Evolutionary conservation across 164 flowering plant genomes (phyloP).

Genomic region (Vitis labrusca): DNA sequence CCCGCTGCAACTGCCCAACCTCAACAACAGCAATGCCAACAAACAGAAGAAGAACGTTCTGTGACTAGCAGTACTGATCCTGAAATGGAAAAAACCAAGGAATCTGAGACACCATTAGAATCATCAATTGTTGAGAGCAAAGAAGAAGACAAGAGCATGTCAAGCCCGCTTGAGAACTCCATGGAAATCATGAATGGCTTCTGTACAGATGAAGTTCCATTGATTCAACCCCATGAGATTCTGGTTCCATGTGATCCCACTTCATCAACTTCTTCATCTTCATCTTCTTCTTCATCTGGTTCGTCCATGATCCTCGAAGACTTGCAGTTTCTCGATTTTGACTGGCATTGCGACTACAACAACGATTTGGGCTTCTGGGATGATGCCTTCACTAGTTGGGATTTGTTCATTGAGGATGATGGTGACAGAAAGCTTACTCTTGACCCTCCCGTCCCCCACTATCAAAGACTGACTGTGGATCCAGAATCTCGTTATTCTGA

Average conservation of each 20-base stretch:
- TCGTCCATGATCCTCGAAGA: conserved; percentile 23
- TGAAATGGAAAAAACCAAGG: conserved; percentile 19
- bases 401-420: conserved; percentile 32
- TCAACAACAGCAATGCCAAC: conserved; percentile 11
- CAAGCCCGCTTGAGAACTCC: conserved; percentile 12
- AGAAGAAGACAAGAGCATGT: conserved; percentile 22
- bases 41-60: background rate
- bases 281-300: conserved; percentile 30
- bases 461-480: conserved; percentile 29
- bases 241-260: conserved; percentile 30
- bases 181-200: conserved; percentile 31
- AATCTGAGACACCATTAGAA: conserved; percentile 15
- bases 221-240: conserved; percentile 62
- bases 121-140: conserved; percentile 12
- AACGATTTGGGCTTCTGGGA: conserved; percentile 34
- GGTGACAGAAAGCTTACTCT: conserved; percentile 18
- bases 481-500: conserved; percentile 38
- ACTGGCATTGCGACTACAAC: conserved; percentile 32
- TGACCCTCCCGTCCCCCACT: conserved; percentile 17
- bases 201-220: conserved; percentile 68
- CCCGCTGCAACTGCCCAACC: conserved; percentile 19
- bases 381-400: conserved; percentile 51
- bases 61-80: background rate
- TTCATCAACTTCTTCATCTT: conserved; percentile 22
- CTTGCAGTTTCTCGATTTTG: conserved; percentile 34